These are phyloP conservation scores for Dictyostelium capitatum DNA, from an alignment of 78 protist species.

Conservation along the genomic window DNA sequence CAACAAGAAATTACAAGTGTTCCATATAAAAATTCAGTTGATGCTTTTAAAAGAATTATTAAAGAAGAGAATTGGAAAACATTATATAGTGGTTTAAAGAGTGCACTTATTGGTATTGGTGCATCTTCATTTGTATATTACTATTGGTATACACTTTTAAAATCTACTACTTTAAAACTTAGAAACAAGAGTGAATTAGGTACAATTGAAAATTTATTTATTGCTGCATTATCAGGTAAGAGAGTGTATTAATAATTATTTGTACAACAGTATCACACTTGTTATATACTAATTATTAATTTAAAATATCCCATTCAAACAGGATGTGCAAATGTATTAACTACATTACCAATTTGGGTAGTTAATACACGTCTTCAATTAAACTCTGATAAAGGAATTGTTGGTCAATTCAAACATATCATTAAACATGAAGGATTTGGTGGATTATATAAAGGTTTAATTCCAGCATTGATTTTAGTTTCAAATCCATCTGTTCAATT, in stretches of 20 bases:
- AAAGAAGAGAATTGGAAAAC: constrained; percentile 60
- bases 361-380: constrained; percentile 75
- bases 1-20: constrained; percentile 41
- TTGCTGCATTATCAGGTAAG: constrained; percentile 69
- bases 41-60: constrained; percentile 75
- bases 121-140: constrained; percentile 77
- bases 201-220: constrained; percentile 42
- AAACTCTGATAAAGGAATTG: constrained; percentile 67
- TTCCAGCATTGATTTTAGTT: constrained; percentile 78
- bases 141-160: constrained; percentile 76
- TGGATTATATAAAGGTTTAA: constrained; percentile 77
- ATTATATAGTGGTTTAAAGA: constrained; percentile 75
- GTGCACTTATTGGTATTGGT: constrained; percentile 62
- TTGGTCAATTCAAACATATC: constrained; percentile 52
- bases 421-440: constrained; percentile 75
- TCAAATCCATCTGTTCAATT: constrained; percentile 83
- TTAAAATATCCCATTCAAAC: no score
- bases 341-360: constrained; percentile 83
- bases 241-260: background rate
- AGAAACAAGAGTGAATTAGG: constrained; percentile 38
- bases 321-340: constrained; percentile 63
- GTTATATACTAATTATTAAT: background rate
- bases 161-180: constrained; percentile 17
- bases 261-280: no score
- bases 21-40: constrained; percentile 65